Conservation (phyloP, 768 basidiomycete genomes). For the Pisolithus microcarpus region DNA sequence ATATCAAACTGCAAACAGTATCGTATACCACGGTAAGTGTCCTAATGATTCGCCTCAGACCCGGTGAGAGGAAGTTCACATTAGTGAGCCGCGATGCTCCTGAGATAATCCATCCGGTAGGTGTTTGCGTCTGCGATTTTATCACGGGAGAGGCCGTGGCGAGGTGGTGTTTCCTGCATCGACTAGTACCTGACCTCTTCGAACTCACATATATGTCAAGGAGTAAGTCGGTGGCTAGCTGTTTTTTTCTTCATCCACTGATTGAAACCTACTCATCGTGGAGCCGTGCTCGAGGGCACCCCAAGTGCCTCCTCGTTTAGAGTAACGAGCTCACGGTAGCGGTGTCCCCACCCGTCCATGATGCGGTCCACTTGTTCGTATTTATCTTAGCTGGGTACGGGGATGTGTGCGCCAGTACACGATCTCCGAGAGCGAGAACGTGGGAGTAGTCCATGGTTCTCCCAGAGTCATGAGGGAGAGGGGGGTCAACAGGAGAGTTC, state of each 20-base stretch:
- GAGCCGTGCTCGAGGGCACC: conserved; percentile 67
- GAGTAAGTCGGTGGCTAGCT: background rate
- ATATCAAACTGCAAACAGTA: too few relatives aligned
- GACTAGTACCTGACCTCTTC: conserved; percentile 78
- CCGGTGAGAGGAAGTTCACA: background rate
- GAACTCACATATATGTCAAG: conserved; percentile 94
- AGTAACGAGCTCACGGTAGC: conserved; percentile 76
- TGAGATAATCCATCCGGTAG: conserved; percentile 55
- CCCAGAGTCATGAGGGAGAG: conserved; percentile 68
- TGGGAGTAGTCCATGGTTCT: conserved; percentile 43
- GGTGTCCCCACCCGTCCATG: conserved; percentile 67
- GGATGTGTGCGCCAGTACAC: conserved; percentile 54
- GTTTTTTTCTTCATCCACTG: background rate
- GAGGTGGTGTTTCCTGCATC: conserved; percentile 81
- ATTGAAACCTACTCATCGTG: conserved; percentile 62
- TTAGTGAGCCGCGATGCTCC: conserved; percentile 35
- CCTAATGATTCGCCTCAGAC: too few relatives aligned
- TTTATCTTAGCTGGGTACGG: conserved; percentile 39
- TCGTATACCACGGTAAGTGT: too few relatives aligned
- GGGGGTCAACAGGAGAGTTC: conserved; percentile 72
- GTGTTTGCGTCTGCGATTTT: conserved; percentile 56
- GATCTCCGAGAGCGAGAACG: conserved; percentile 53
- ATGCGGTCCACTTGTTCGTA: conserved; percentile 54
- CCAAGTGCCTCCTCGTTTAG: conserved; percentile 76
- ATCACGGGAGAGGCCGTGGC: conserved; percentile 70